Base-by-base conservation (phyloP, 2,329 filamentous ascomycete genomes). In the Blastomyces percursus region DNA sequence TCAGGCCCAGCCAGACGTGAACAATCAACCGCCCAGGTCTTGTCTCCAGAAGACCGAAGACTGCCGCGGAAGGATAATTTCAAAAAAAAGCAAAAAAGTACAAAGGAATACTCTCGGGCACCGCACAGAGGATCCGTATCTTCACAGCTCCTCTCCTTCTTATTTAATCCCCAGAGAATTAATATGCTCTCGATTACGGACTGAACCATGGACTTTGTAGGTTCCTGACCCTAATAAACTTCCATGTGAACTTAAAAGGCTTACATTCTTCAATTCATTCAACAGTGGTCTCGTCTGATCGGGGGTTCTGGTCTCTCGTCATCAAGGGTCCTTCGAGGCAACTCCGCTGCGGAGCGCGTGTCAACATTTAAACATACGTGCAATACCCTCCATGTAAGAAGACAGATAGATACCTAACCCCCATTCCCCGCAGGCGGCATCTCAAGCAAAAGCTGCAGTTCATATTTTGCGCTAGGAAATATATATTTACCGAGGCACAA, bases 361-460 rank as follows among this genome's bases (percentile, higher is more conserved):
- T 77, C 80, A 67, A 79, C 82, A 65, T 87, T 86, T 74, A 84
- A 83, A 69, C 80, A 82, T 67, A 78, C 81, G 62, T 86, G 84
- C 74, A 83, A 84, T 71, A 78, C 80, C 61, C 77, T 86, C 24
- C 77, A 84, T 72, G 82, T 84, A 72, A 61, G 66, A 61, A n/a
- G 19, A 38, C 3, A 38, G 35, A 38, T 12, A 12, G 9, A 52
- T 16, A n/a, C 16, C 62, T 35, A 38, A 38, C 50, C 32, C 9
- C 30, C 21, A 35, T 30, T 16, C 21, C n/a, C 9, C 3, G 46
- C 46, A 7, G 48, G 12, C 9, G 35, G 1, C 21, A 27, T 27
- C 48, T 5, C 1, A 27, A 51, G 5, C 11, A 27, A 16, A 38
- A 38, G 12, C 30, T 11, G 8, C 35, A 7, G 51, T 42, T n/a